These are phyloP conservation scores for Myxozyma melibiosi DNA, from an alignment of 805 yeast genomes.

Conservation along the genomic window DNA sequence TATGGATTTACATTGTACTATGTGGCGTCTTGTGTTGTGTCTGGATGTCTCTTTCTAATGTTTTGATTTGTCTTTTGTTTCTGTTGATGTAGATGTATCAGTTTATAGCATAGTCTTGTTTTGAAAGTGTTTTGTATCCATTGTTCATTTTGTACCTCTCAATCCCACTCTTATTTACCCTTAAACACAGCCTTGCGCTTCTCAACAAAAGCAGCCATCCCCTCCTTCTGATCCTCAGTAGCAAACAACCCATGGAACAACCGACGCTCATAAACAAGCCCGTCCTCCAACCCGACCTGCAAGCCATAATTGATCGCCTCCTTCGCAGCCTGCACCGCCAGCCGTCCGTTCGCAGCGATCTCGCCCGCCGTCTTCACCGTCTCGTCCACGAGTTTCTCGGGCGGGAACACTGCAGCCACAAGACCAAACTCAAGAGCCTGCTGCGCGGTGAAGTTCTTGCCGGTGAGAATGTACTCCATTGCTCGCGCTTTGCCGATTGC, in stretches of 20 bases:
- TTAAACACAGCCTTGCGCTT: constrained; percentile 33
- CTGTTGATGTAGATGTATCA: neutral
- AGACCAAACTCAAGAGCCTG: constrained; percentile 55
- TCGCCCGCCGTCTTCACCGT: constrained; percentile 51
- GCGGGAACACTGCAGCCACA: constrained; percentile 48
- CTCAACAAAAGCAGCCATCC: constrained; percentile 55
- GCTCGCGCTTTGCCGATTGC: constrained; percentile 55
- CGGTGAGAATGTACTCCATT: constrained; percentile 53
- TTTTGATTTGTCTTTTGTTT: neutral
- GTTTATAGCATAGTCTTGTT: too few species aligned
- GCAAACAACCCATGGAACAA: constrained; percentile 52
- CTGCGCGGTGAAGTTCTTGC: constrained; percentile 48
- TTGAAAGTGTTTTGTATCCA: too few species aligned
- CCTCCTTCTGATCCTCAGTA: constrained; percentile 52
- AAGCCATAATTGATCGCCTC: constrained; percentile 48
- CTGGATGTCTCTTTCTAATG: neutral
- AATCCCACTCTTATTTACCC: constrained; percentile 24
- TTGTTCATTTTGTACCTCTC: too few species aligned
- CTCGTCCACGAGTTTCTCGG: constrained; percentile 46
- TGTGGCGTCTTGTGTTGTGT: neutral
- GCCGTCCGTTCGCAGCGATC: constrained; percentile 48
- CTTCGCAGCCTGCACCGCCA: constrained; percentile 52
- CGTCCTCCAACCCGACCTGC: constrained; percentile 46
- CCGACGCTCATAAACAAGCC: constrained; percentile 49
- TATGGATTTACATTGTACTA: neutral